Conservation (phyloP, 1,139 yeast species). For the Hemisphaericaspora lyxosophila region DNA sequence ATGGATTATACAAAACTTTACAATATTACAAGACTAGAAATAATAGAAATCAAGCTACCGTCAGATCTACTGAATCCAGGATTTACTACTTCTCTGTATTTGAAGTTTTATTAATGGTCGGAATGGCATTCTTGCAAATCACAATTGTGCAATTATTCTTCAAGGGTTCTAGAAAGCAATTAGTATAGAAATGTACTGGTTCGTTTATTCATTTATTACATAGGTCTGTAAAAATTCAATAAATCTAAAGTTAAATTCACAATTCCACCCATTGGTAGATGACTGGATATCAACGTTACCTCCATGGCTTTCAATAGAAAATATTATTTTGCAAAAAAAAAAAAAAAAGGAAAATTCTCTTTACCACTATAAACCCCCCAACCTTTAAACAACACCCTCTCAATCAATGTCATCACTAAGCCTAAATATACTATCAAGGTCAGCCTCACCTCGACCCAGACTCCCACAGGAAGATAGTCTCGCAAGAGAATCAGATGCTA, state of each 20-base stretch:
- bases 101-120: slow-evolving; percentile 79
- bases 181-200: too few relatives aligned
- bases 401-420: slow-evolving; percentile 2
- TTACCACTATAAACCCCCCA: not conserved
- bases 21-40: slow-evolving; percentile 91
- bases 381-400: not conserved
- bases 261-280: too few relatives aligned
- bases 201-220: too few relatives aligned
- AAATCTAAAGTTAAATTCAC: too few relatives aligned
- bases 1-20: slow-evolving; percentile 61
- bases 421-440: slow-evolving; percentile 9
- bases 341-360: not conserved
- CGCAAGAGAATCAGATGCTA: slow-evolving; percentile 76
- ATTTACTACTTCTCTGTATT: slow-evolving; percentile 81
- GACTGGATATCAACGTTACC: too few relatives aligned
- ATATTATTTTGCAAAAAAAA: too few relatives aligned
- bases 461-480: slow-evolving; percentile 44
- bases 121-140: slow-evolving; percentile 84
- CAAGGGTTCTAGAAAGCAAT: slow-evolving; percentile 78
- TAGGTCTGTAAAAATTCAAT: too few relatives aligned
- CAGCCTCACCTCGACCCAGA: slow-evolving; percentile 10
- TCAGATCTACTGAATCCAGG: slow-evolving; percentile 81
- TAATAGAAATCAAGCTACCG: slow-evolving; percentile 89
- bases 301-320: too few relatives aligned
- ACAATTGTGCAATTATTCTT: slow-evolving; percentile 82